A percentile compares a stretch with the other conserved stretches of the same genome.
phyloP scores from a whole-genome alignment of 169 alveolate genomes.

The Miamiensis avidus region DNA sequence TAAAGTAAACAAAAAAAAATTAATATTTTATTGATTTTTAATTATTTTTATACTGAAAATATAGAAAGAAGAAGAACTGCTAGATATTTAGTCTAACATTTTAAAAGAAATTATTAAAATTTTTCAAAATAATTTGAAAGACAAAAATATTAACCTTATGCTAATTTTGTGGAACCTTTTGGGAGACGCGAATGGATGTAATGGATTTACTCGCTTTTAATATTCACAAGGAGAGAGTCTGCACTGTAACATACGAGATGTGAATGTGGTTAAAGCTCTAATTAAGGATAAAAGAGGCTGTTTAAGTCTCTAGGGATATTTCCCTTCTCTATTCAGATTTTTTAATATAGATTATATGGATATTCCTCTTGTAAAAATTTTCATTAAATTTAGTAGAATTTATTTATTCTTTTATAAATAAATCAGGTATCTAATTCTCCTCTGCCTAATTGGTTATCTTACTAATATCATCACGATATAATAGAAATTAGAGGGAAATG shows the following conservation, averaged over 20 bases:
- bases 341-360: neutral
- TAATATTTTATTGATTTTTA: too few species aligned
- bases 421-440: neutral
- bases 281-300: neutral
- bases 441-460: neutral
- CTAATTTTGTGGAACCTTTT: neutral
- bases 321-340: neutral
- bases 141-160: neutral
- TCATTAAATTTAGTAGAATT: too few species aligned
- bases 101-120: too few species aligned
- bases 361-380: too few species aligned
- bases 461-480: neutral
- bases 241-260: neutral
- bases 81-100: too few species aligned
- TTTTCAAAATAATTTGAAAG: too few species aligned
- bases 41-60: too few species aligned
- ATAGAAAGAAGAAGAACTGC: too few species aligned
- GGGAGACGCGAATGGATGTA: neutral
- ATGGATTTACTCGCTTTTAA: neutral
- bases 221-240: neutral
- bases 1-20: too few species aligned
- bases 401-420: too few species aligned
- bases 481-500: neutral
- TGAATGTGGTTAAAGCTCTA: neutral
- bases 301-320: neutral